phyloP scores from a whole-genome alignment of 2,329 filamentous ascomycete genomes.

The Aspergillus eucalypticola region DNA sequence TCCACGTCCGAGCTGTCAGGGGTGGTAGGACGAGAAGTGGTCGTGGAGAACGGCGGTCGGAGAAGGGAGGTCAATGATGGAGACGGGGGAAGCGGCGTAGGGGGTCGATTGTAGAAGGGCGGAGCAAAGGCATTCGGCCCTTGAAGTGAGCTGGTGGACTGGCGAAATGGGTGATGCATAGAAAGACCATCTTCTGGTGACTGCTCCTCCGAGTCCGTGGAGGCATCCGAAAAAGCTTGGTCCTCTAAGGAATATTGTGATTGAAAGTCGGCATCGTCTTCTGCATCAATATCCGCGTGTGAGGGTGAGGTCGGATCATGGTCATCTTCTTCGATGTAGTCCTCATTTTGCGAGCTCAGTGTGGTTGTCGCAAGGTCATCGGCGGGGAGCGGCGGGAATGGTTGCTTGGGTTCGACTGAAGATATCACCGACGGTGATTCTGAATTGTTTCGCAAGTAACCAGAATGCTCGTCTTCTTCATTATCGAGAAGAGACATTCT shows the following conservation, averaged over 20 bases:
- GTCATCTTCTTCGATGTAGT: slow-evolving; percentile 30
- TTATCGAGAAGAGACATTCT: slow-evolving; percentile 17
- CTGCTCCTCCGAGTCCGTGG: slow-evolving; percentile 35
- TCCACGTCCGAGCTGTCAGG: slow-evolving; percentile 91
- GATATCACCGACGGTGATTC: slow-evolving; percentile 12
- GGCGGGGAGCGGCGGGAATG: slow-evolving; percentile 33
- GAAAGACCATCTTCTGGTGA: slow-evolving; percentile 31
- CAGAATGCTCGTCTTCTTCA: slow-evolving; percentile 5
- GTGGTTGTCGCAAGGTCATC: slow-evolving; percentile 25
- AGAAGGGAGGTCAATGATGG: slow-evolving; percentile 90
- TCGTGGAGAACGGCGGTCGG: slow-evolving; percentile 64
- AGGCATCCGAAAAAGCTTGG: slow-evolving; percentile 38
- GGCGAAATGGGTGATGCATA: slow-evolving; percentile 41
- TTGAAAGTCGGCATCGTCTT: slow-evolving; percentile 47
- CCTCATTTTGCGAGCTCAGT: slow-evolving; percentile 14
- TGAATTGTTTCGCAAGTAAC: slow-evolving; percentile 9
- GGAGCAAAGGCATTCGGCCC: slow-evolving; percentile 62
- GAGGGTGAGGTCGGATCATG: slow-evolving; percentile 30
- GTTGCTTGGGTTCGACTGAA: slow-evolving; percentile 35
- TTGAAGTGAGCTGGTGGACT: slow-evolving; percentile 44
- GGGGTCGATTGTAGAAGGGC: slow-evolving; percentile 96
- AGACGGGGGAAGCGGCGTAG: slow-evolving; percentile 87
- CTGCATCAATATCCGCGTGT: slow-evolving; percentile 31
- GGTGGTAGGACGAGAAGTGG: slow-evolving; percentile 84
- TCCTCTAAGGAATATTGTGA: slow-evolving; percentile 48